phyloP scores from a whole-genome alignment of 78 protist genomes.

The Dictyostelium purpureum region DNA sequence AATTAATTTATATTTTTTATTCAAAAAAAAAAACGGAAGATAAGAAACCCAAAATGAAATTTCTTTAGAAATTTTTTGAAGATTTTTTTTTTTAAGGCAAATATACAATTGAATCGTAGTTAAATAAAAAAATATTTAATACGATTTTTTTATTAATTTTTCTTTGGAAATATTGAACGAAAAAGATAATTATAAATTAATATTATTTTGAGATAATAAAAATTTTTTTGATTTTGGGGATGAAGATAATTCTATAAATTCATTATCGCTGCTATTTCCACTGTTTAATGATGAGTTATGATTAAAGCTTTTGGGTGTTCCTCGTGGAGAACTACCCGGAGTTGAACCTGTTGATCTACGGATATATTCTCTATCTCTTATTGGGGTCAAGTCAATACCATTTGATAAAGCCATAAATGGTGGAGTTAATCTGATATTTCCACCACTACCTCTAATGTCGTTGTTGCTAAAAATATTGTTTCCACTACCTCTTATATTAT shows the following conservation, averaged over 20 bases:
- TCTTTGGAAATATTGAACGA: too few relatives aligned
- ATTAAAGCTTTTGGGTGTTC: background rate
- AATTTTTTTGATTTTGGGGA: background rate
- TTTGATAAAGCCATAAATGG: background rate
- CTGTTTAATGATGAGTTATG: background rate
- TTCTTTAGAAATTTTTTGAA: too few relatives aligned
- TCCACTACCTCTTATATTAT: constrained; percentile 15
- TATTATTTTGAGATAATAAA: background rate
- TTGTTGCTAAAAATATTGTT: background rate
- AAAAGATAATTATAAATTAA: too few relatives aligned
- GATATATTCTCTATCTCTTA: background rate
- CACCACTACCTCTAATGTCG: background rate
- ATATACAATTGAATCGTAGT: too few relatives aligned
- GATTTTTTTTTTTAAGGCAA: too few relatives aligned
- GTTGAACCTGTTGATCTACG: background rate
- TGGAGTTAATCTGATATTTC: background rate
- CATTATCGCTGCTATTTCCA: constrained; percentile 4
- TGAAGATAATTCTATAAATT: background rate
- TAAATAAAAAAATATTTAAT: too few relatives aligned
- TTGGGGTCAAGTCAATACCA: background rate
- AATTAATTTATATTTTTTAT: too few relatives aligned
- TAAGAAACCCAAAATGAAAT: too few relatives aligned
- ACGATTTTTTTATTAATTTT: too few relatives aligned
- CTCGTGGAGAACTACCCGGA: background rate
- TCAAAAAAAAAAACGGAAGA: too few relatives aligned